Percentiles rank a stretch among this genome's conserved stretches.
Conservation (phyloP, 1,139 yeast genomes). For the Suhomyces bribrorum region DNA sequence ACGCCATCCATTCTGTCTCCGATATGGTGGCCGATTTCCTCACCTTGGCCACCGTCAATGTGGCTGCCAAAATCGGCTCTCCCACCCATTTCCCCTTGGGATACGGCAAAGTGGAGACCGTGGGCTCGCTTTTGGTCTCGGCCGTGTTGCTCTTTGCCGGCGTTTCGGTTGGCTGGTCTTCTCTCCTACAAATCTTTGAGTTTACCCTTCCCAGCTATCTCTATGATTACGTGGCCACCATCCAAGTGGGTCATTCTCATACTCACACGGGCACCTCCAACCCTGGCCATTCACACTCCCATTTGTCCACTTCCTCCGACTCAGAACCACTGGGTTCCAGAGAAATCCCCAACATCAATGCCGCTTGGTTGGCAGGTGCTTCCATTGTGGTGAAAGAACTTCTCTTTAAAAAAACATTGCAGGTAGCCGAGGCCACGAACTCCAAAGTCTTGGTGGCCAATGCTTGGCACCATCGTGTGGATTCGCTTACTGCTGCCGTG, state of each 20-base stretch:
- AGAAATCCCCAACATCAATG: conserved; percentile 73
- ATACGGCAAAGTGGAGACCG: conserved; percentile 87
- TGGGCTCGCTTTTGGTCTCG: conserved; percentile 88
- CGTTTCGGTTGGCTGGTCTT: conserved; percentile 86
- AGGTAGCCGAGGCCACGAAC: conserved; percentile 72
- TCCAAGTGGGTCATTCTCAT: conserved; percentile 57
- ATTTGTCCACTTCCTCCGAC: conserved; percentile 6
- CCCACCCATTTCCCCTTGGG: conserved; percentile 73
- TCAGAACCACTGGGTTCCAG: conserved; percentile 7
- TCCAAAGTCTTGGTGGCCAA: conserved; percentile 92
- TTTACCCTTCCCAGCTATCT: conserved; percentile 60
- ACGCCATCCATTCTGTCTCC: conserved; percentile 87
- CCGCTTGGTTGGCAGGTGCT: conserved; percentile 94
- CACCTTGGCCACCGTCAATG: conserved; percentile 85
- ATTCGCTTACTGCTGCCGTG: conserved; percentile 86
- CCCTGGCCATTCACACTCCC: conserved; percentile 16
- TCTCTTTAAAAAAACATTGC: conserved; percentile 78
- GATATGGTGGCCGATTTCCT: conserved; percentile 88
- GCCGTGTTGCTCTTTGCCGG: conserved; percentile 85
- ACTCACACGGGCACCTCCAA: conserved; percentile 28
- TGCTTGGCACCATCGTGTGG: conserved; percentile 99
- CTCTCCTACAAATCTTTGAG: conserved; percentile 68
- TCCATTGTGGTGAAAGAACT: conserved; percentile 86
- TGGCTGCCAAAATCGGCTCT: conserved; percentile 68
- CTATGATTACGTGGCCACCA: conserved; percentile 44